phyloP scores from a whole-genome alignment of 2,329 filamentous ascomycete genomes.

The Cordyceps cateniannulata region DNA sequence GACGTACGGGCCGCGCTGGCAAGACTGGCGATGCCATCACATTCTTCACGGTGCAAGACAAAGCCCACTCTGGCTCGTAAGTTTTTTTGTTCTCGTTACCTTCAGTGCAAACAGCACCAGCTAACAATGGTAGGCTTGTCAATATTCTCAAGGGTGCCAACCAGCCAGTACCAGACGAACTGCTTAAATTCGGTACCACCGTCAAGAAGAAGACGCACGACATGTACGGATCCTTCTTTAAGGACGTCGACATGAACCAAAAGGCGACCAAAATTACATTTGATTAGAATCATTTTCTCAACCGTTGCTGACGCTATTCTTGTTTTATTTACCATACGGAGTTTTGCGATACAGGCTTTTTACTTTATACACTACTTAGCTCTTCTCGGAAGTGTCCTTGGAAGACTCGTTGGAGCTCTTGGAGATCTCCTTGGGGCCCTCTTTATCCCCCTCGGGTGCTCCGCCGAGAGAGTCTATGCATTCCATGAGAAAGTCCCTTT shows the following conservation, averaged over 20 bases:
- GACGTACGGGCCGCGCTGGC: conserved; percentile 87
- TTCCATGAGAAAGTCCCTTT: conserved; percentile 47
- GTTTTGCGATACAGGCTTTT: neutral
- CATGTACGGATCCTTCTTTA: conserved; percentile 92
- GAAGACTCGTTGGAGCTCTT: neutral
- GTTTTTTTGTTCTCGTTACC: conserved; percentile 30
- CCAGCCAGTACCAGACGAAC: conserved; percentile 80
- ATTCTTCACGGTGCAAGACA: conserved; percentile 92
- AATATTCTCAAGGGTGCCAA: conserved; percentile 93
- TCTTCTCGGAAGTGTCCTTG: neutral
- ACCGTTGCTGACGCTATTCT: neutral
- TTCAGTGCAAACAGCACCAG: conserved; percentile 12
- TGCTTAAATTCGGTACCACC: conserved; percentile 93
- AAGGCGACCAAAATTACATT: conserved; percentile 90
- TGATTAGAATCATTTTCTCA: conserved; percentile 40
- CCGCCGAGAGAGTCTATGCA: conserved; percentile 40
- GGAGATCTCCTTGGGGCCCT: conserved; percentile 19
- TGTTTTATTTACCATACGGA: conserved; percentile 4
- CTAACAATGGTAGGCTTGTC: conserved; percentile 56
- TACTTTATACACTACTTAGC: conserved; percentile 4
- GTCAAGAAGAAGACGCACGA: conserved; percentile 99
- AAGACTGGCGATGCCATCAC: conserved; percentile 86
- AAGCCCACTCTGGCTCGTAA: conserved; percentile 80
- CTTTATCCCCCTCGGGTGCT: conserved; percentile 15
- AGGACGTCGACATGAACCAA: conserved; percentile 77